Base-by-base conservation (phyloP, 208 protist genomes). In the Blechomonas ayalai region DNA sequence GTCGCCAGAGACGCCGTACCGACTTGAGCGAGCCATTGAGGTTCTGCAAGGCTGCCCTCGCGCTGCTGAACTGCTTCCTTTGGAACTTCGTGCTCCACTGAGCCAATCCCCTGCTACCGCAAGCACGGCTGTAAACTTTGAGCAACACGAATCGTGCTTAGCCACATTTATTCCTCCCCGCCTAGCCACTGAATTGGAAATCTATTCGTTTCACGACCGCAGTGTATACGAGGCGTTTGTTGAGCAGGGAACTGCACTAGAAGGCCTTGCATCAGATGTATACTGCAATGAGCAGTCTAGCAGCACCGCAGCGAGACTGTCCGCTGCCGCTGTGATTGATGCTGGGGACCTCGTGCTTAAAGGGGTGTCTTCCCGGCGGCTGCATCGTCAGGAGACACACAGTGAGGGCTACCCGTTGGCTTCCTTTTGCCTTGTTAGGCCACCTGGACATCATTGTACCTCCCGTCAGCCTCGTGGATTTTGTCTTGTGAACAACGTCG, bases 401-500 rank as follows among this genome's bases (percentile, higher is more conserved):
- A 34, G 33, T 20, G 19, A 1, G 19, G 4, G 20, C 15, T 34
- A 16, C 41, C 3, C 32, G n/a, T 41, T 78, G n/a, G 38, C 74
- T 22, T 68, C 67, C 4, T 78, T 94, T 20, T 91, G 84, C 44
- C 47, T 95, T 24, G 73, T 95, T 26, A 73, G 91, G 7, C 91
- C 91, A 15, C 91, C 91, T 3, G 91, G 91, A 13, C 91, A 97
- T 53, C 92, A 97, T 60, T 88, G 79, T 41, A 70, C 61, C 12
- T 31, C 35, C 26, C 59, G 67, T 39, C 45, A 49, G 19, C 85
- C 83, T 8, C 62, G 74, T 32, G 89, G 90, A 3, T 95, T 95
- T 51, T 97, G 90, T 39, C 50, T 92, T 16, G 59, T 92, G 9
- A 95, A 95, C 66, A 96, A 95, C 43, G 82, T 92, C 6, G 86